Evolutionary conservation across 805 yeast genomes (phyloP).

Genomic region (Yarrowia sp.): DNA sequence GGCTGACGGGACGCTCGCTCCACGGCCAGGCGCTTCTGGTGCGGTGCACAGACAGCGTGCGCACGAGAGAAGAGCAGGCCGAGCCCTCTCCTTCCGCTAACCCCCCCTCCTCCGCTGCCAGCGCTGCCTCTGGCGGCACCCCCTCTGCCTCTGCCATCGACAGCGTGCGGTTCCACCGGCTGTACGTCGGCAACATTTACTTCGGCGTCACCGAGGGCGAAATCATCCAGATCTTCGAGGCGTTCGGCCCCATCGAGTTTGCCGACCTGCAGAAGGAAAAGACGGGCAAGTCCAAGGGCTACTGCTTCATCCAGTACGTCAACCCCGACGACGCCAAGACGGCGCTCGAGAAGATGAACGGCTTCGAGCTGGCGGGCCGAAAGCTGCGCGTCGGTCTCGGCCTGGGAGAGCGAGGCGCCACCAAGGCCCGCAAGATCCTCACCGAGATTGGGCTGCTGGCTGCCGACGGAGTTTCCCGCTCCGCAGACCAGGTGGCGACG

Average conservation of each 20-base stretch:
- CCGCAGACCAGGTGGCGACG: constrained; percentile 18
- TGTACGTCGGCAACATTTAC: constrained; percentile 39
- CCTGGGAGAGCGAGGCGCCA: constrained; percentile 12
- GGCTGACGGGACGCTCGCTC: constrained; percentile 38
- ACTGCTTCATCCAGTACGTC: constrained; percentile 66
- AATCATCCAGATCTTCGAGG: constrained; percentile 59
- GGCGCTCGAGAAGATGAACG: constrained; percentile 37
- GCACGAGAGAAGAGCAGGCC: neutral
- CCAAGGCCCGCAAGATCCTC: neutral
- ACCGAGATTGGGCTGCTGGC: constrained; percentile 13
- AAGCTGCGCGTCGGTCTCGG: constrained; percentile 36
- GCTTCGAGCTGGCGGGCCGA: constrained; percentile 37
- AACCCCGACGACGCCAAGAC: constrained; percentile 30
- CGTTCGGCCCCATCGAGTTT: constrained; percentile 71
- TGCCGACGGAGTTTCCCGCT: constrained; percentile 15
- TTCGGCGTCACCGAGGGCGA: constrained; percentile 61
- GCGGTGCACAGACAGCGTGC: constrained; percentile 10
- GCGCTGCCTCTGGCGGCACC: too few species aligned
- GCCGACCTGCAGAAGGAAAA: constrained; percentile 84
- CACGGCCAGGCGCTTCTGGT: constrained; percentile 34
- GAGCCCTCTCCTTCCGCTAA: neutral
- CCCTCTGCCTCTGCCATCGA: neutral
- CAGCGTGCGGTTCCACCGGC: constrained; percentile 30
- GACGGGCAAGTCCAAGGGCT: constrained; percentile 84
- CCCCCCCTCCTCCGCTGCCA: too few species aligned